phyloP scores from a whole-genome alignment of 441 rosid genomes.

The Pelargonium fulgidum region DNA sequence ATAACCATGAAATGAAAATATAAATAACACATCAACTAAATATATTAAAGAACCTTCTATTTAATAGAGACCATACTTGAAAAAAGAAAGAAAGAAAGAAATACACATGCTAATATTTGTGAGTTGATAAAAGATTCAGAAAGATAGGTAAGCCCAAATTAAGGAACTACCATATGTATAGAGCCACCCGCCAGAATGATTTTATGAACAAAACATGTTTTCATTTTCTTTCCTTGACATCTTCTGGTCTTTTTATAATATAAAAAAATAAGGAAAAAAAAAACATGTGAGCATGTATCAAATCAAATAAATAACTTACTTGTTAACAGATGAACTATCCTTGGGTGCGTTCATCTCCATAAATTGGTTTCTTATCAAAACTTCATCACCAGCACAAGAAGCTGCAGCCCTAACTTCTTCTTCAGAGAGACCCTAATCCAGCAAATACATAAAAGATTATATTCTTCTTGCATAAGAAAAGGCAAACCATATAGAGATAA shows the following conservation, averaged over 20 bases:
- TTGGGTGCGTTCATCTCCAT: constrained; percentile 98
- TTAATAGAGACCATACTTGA: not conserved
- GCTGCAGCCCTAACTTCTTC: constrained; percentile 97
- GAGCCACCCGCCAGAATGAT: constrained; percentile 10
- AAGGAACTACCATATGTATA: constrained; percentile 13
- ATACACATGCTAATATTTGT: too few species aligned
- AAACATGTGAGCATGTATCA: not conserved
- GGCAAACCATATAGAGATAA: too few species aligned
- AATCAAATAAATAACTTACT: constrained; percentile 47
- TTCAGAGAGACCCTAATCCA: constrained; percentile 85
- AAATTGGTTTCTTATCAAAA: constrained; percentile 86
- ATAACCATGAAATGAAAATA: constrained; percentile 12
- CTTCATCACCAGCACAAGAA: constrained; percentile 97
- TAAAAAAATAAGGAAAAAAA: not conserved
- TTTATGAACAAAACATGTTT: not conserved
- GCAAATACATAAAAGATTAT: constrained; percentile 30
- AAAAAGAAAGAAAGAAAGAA: not conserved
- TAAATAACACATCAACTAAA: not conserved
- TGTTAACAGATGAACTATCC: constrained; percentile 87
- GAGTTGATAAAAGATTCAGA: not conserved
- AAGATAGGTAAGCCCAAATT: not conserved
- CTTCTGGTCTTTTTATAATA: too few species aligned
- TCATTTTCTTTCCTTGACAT: not conserved
- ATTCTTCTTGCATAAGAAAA: not conserved
- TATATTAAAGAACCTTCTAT: not conserved